These are phyloP conservation scores for Anthostomella pinea DNA, from an alignment of 2,329 filamentous ascomycete genomes.

Conservation along the genomic window DNA sequence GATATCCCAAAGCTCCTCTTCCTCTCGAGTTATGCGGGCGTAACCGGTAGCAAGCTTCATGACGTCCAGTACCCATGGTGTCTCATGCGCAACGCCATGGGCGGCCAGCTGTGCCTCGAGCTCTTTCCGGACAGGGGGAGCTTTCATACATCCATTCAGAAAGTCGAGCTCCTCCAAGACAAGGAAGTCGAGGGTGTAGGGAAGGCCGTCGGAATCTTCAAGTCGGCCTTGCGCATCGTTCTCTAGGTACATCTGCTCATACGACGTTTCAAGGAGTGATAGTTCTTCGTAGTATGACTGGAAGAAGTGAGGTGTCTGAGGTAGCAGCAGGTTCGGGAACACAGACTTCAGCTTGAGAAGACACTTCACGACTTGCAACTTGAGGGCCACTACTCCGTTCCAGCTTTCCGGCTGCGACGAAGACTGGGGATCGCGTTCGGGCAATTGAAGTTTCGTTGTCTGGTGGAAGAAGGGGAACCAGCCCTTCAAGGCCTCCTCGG, in stretches of 20 bases:
- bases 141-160: slow-evolving; percentile 84
- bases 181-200: slow-evolving; percentile 91
- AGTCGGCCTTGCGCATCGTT: slow-evolving; percentile 82
- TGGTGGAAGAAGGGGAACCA: slow-evolving; percentile 91
- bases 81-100: slow-evolving; percentile 57
- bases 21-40: slow-evolving; percentile 85
- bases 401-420: slow-evolving; percentile 62
- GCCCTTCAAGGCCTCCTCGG: slow-evolving; percentile 74
- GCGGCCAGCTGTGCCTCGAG: slow-evolving; percentile 74
- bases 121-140: slow-evolving; percentile 83
- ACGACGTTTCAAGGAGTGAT: slow-evolving; percentile 65
- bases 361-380: slow-evolving; percentile 91
- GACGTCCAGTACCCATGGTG: slow-evolving; percentile 81
- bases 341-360: slow-evolving; percentile 84
- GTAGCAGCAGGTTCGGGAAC: slow-evolving; percentile 77
- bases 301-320: slow-evolving; percentile 81
- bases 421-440: slow-evolving; percentile 59
- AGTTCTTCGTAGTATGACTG: slow-evolving; percentile 88
- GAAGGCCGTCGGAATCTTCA: slow-evolving; percentile 86
- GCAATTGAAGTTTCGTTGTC: slow-evolving; percentile 71
- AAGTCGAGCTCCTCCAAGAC: slow-evolving; percentile 94
- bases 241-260: slow-evolving; percentile 81
- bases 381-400: slow-evolving; percentile 80
- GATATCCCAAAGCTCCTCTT: slow-evolving; percentile 94
- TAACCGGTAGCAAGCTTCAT: slow-evolving; percentile 84